Conservation (phyloP, 2,329 filamentous ascomycete genomes). For the Neonectria neomacrospora region DNA sequence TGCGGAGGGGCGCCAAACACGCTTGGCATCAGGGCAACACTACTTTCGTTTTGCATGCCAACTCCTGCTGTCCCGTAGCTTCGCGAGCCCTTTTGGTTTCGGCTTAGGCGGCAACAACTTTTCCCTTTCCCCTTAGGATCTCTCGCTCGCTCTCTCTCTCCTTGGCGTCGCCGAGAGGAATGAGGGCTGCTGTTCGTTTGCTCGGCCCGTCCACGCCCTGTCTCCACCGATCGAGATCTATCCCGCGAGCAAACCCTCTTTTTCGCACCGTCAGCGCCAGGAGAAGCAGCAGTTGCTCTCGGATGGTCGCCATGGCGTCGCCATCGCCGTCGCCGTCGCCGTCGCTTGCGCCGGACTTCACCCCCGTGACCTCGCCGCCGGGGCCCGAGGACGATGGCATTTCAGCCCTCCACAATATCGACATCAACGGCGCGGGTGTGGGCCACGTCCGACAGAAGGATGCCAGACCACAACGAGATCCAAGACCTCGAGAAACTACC, state of each 20-base stretch:
- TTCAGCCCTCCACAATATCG: constrained; percentile 33
- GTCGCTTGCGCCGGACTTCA: neutral
- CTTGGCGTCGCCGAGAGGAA: constrained; percentile 34
- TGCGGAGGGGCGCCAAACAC: neutral
- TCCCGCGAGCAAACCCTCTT: constrained; percentile 29
- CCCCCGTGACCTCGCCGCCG: constrained; percentile 22
- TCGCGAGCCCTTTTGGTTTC: neutral
- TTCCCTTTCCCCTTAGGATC: constrained; percentile 12
- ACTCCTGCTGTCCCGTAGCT: neutral
- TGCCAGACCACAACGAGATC: neutral
- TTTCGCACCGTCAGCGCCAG: constrained; percentile 6
- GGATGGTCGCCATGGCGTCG: constrained; percentile 37
- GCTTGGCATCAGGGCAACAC: constrained; percentile 9
- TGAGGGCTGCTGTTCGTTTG: constrained; percentile 43
- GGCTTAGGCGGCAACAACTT: neutral
- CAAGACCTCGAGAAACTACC: constrained; percentile 22
- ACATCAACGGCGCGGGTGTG: constrained; percentile 25
- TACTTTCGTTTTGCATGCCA: constrained; percentile 8
- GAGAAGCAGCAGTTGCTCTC: constrained; percentile 20
- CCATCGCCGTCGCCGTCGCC: constrained; percentile 22
- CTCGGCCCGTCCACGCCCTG: constrained; percentile 38
- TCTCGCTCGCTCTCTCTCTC: constrained; percentile 12
- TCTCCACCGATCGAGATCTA: constrained; percentile 35
- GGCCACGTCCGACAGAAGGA: neutral
- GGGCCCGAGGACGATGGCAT: constrained; percentile 31